Evolutionary conservation across 176 grass and related monocot species (phyloP), one percentile per base, ranked within the genome.

Genomic region (Carex cristatella): DNA sequence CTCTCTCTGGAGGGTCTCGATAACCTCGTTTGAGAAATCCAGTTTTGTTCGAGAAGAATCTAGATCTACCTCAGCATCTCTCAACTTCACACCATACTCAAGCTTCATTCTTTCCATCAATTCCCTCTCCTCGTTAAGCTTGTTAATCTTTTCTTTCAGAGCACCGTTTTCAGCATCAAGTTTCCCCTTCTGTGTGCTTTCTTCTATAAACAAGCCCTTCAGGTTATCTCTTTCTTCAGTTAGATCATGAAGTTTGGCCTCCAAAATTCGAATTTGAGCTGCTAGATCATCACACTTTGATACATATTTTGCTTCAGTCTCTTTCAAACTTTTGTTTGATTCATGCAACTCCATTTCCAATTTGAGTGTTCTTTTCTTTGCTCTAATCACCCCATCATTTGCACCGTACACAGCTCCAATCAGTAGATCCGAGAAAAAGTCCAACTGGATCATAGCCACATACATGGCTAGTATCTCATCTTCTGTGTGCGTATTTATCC

Each of bases 371-470:
- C 81, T 88, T 84, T 63, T 87, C 81, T 89, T 94, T 85, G 89
- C 91, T 72, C 35, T 11, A 27, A 74, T 86, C 60, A 88, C 82
- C 55, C 69, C 92, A 87, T 90, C 90, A 84, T 94, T 77, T 88
- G 87, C 87, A 86, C 72, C 71, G 79, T 85, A 78, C 71, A 95
- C 80, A 84, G 91, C 84, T 60, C 86, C 88, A 2, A 86, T 79
- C 89, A 99, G 86, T 81, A 92, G 68, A 49, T 94, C 91, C 4
- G 93, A 99, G 64, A 95, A 99, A 84, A 95, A 81, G 79, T 92
- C 82, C 84, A 86, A 86, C 84, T 99, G 85, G 15, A 99, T 88
- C 54, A 85, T 94, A 27, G 67, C 37, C 58, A 79, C 62, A 87
- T 87, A 91, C 49, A 87, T 87, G 78, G 91, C 87, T 76, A 89